Conservation (phyloP, 208 protist genomes). For the Leptomonas seymouri region DNA sequence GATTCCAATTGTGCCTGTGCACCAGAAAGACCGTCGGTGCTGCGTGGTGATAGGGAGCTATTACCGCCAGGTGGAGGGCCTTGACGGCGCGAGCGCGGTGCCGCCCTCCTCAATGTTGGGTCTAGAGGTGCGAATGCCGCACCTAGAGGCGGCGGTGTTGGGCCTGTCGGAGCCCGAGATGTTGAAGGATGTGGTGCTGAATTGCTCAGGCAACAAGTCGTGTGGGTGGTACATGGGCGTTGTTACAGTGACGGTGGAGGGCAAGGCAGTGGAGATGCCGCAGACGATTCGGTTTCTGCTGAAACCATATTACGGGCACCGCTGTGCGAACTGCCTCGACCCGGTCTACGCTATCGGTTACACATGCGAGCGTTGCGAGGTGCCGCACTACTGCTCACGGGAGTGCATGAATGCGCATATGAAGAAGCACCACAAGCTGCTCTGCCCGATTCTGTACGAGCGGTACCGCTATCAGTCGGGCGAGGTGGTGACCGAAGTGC, state of each 20-base stretch:
- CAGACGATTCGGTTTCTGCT: constrained; percentile 76
- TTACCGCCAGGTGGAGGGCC: constrained; percentile 40
- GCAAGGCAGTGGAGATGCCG: constrained; percentile 40
- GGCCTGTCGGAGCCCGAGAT: constrained; percentile 52
- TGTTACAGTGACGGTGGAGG: constrained; percentile 43
- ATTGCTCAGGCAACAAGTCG: constrained; percentile 70
- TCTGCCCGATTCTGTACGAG: constrained; percentile 66
- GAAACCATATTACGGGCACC: constrained; percentile 64
- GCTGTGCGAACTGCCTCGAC: constrained; percentile 85
- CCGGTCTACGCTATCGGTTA: constrained; percentile 84
- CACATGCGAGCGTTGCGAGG: constrained; percentile 78
- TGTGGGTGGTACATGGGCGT: constrained; percentile 86
- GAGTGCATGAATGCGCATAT: constrained; percentile 80
- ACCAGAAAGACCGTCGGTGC: constrained; percentile 57
- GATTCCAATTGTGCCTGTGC: constrained; percentile 70
- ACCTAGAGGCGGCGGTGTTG: constrained; percentile 68
- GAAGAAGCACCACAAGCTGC: constrained; percentile 63
- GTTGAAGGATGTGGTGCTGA: constrained; percentile 73
- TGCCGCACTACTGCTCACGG: constrained; percentile 79
- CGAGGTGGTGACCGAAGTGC: constrained; percentile 66
- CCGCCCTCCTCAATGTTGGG: constrained; percentile 53
- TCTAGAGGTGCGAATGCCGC: constrained; percentile 77
- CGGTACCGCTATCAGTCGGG: constrained; percentile 67
- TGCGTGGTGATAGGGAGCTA: constrained; percentile 63
- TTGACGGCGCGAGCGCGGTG: constrained; percentile 24